Percentiles rank a stretch among this genome's conserved stretches.
Evolutionary conservation across 257 asterid species (phyloP).

Genomic region (Oldenlandia corymbosa): DNA sequence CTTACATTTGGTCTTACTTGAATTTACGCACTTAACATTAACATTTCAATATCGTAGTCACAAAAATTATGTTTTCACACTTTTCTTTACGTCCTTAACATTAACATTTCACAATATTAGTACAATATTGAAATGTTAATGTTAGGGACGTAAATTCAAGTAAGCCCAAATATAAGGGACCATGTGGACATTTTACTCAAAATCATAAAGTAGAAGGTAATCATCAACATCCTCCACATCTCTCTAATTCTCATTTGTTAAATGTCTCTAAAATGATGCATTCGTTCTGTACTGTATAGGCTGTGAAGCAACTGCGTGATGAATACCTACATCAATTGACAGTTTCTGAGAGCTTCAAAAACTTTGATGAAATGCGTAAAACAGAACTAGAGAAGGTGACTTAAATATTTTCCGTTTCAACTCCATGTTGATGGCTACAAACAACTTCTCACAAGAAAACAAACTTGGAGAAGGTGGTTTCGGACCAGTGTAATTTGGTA

Average conservation of each 20-base stretch:
- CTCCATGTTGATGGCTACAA: conserved; percentile 41
- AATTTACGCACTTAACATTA: no score
- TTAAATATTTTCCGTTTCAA: conserved; percentile 39
- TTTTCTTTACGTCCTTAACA: no score
- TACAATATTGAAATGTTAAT: no score
- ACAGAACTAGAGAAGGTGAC: conserved; percentile 36
- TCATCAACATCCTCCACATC: not conserved
- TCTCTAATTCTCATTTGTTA: not conserved
- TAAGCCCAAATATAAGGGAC: no score
- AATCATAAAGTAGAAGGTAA: conserved; percentile 17
- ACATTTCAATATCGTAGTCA: no score
- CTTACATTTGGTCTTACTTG: no score
- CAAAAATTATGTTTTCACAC: no score
- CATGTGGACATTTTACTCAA: no score
- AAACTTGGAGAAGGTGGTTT: conserved; percentile 69
- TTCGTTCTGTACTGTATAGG: not conserved
- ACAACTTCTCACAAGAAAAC: conserved; percentile 32
- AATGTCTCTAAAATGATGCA: not conserved
- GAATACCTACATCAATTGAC: conserved; percentile 20
- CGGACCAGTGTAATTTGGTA: conserved; percentile 58
- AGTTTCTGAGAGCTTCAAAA: conserved; percentile 17
- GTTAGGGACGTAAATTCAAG: no score
- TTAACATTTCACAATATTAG: no score
- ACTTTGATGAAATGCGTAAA: conserved; percentile 15
- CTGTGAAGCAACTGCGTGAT: conserved; percentile 27